A percentile compares a stretch with the other conserved stretches of the same genome.
Evolutionary conservation across 495 filamentous ascomycete genomes (phyloP).

Genomic region (Xeromyces bisporus): DNA sequence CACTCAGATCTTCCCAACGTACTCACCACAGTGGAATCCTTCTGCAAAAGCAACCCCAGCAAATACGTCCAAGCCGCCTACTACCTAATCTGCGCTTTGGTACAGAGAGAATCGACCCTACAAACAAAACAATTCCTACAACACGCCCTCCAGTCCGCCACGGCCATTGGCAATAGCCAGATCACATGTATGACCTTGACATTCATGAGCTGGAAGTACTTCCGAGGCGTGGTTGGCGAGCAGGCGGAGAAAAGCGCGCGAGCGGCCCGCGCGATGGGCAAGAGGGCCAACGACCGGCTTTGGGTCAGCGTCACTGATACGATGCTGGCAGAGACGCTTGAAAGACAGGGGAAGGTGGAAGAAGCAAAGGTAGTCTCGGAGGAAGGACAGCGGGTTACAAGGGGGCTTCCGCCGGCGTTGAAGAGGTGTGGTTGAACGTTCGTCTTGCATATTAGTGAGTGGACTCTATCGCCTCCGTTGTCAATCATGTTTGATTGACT

Average conservation of each 20-base stretch:
- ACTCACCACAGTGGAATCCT: constrained; percentile 45
- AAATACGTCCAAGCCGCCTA: constrained; percentile 61
- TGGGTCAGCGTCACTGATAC: constrained; percentile 78
- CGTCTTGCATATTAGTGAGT: too few relatives aligned
- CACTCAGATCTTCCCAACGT: constrained; percentile 30
- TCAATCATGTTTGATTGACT: too few relatives aligned
- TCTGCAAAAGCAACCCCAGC: constrained; percentile 52
- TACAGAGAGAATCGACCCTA: constrained; percentile 42
- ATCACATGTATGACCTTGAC: constrained; percentile 66
- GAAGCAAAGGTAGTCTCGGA: constrained; percentile 38
- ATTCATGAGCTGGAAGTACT: constrained; percentile 74
- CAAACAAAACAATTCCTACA: constrained; percentile 66
- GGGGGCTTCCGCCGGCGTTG: constrained; percentile 26
- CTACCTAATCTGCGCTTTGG: constrained; percentile 56
- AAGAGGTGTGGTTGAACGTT: constrained; percentile 10
- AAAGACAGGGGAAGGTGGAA: constrained; percentile 47
- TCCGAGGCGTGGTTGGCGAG: constrained; percentile 68
- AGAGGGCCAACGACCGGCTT: constrained; percentile 53
- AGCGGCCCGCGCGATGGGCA: constrained; percentile 57
- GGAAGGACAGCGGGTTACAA: constrained; percentile 27
- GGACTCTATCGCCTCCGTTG: too few relatives aligned
- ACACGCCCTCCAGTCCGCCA: constrained; percentile 40
- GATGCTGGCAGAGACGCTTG: constrained; percentile 58
- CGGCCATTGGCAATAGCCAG: constrained; percentile 43
- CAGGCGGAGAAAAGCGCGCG: constrained; percentile 79